Conservation (phyloP, 768 basidiomycete species). For the Termitomyces sp. region DNA sequence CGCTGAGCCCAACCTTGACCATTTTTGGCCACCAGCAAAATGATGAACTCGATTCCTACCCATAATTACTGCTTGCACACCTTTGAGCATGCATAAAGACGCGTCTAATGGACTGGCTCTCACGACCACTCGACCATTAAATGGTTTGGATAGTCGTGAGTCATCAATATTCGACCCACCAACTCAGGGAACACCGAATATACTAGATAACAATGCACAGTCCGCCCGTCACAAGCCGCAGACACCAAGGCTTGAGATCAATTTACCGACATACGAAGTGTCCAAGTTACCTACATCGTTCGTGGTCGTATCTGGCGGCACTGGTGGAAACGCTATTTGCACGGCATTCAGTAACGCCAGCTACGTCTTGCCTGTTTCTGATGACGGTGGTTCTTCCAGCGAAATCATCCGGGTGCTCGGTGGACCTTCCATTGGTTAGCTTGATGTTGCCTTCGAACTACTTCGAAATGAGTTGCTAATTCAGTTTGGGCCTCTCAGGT, state of each 20-base stretch:
- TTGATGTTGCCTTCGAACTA: neutral
- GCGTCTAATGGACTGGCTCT: conserved; percentile 12
- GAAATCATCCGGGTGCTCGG: conserved; percentile 92
- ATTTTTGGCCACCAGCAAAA: neutral
- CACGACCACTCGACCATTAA: conserved; percentile 2
- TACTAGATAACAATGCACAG: conserved; percentile 5
- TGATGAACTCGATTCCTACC: conserved; percentile 2
- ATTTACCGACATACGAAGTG: neutral
- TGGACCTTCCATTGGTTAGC: conserved; percentile 75
- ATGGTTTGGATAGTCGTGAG: conserved; percentile 48
- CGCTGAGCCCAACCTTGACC: no score
- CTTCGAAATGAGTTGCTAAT: neutral
- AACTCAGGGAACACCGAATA: conserved; percentile 27
- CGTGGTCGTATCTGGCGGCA: conserved; percentile 88
- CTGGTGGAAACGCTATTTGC: conserved; percentile 90
- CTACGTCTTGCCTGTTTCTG: conserved; percentile 90
- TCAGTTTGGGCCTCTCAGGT: conserved; percentile 40
- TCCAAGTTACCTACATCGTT: conserved; percentile 35
- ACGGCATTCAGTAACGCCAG: conserved; percentile 75
- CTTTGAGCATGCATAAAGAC: conserved; percentile 5
- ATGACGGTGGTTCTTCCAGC: conserved; percentile 93
- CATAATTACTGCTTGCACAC: conserved; percentile 8
- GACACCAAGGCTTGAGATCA: conserved; percentile 1
- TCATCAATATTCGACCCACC: conserved; percentile 79
- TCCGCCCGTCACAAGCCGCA: neutral